These are phyloP conservation scores for Melastoma candidum DNA, from an alignment of 441 rosid genomes.

Conservation along the genomic window DNA sequence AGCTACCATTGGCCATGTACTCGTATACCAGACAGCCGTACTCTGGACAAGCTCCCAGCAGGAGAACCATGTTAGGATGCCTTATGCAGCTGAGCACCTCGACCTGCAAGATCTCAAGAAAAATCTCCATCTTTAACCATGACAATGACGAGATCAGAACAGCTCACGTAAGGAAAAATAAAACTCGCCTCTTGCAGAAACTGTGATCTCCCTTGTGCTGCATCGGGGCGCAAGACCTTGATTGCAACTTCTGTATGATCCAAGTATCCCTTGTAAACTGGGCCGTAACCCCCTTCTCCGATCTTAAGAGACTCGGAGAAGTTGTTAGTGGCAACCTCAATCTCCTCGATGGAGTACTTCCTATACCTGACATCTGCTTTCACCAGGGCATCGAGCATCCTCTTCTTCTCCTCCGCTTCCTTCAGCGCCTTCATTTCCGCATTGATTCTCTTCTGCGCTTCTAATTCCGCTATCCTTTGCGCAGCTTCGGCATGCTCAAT, in stretches of 20 bases:
- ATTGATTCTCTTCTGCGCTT: conserved; percentile 6
- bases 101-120: not conserved
- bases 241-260: conserved; percentile 10
- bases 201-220: conserved; percentile 13
- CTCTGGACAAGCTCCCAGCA: not conserved
- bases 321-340: conserved; percentile 8
- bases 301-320: conserved; percentile 5
- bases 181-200: conserved; percentile 11
- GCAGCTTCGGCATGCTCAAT: conserved; percentile 8
- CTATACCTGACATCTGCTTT: conserved; percentile 1
- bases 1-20: not conserved
- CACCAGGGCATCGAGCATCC: conserved; percentile 2
- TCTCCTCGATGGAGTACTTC: conserved; percentile 11
- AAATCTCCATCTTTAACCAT: not conserved
- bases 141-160: not conserved
- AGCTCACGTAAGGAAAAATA: too few species aligned
- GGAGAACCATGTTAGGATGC: conserved; percentile 8
- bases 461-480: conserved; percentile 9
- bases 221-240: conserved; percentile 11
- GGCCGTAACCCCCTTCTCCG: conserved; percentile 3
- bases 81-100: conserved; percentile 5
- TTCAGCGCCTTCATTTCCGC: conserved; percentile 7
- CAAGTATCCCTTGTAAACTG: conserved; percentile 9
- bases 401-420: conserved; percentile 11
- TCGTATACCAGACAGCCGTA: too few species aligned